Percentiles rank a stretch among this genome's conserved stretches.
These are phyloP conservation scores for Ambrosia artemisiifolia DNA, from an alignment of 129 eudicot species.

Conservation along the genomic window DNA sequence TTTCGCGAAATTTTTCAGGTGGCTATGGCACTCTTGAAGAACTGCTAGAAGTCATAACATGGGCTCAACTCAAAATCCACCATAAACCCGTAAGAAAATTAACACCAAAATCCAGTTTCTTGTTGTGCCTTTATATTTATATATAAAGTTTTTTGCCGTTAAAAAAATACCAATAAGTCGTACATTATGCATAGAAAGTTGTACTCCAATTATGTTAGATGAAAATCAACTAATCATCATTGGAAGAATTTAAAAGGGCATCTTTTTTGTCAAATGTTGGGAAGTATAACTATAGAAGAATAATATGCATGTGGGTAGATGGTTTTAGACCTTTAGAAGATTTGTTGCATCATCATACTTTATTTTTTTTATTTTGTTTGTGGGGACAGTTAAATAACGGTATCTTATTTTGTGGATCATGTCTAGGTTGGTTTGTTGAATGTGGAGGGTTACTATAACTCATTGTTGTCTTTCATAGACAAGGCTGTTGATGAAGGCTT, in stretches of 20 bases:
- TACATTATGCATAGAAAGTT: neutral
- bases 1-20: slow-evolving; percentile 35
- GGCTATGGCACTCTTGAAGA: slow-evolving; percentile 99
- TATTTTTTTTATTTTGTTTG: neutral
- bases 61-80: slow-evolving; percentile 94
- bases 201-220: neutral
- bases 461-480: slow-evolving; percentile 78
- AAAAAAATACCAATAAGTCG: too few relatives aligned
- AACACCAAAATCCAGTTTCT: too few relatives aligned
- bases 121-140: too few relatives aligned
- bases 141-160: too few relatives aligned
- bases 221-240: neutral
- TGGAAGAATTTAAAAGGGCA: neutral
- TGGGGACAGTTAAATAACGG: slow-evolving; percentile 1
- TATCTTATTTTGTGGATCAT: slow-evolving; percentile 21
- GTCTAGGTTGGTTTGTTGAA: slow-evolving; percentile 91
- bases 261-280: slow-evolving; percentile 1
- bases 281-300: neutral
- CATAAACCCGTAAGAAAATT: slow-evolving; percentile 70
- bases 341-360: slow-evolving; percentile 18
- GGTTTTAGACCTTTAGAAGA: slow-evolving; percentile 25
- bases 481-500: slow-evolving; percentile 99
- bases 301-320: slow-evolving; percentile 5
- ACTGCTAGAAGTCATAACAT: slow-evolving; percentile 83
- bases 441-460: slow-evolving; percentile 88